Conservation (phyloP, 1,284 basidiomycete genomes). For the Ceratorhiza oryzae-sativae region DNA sequence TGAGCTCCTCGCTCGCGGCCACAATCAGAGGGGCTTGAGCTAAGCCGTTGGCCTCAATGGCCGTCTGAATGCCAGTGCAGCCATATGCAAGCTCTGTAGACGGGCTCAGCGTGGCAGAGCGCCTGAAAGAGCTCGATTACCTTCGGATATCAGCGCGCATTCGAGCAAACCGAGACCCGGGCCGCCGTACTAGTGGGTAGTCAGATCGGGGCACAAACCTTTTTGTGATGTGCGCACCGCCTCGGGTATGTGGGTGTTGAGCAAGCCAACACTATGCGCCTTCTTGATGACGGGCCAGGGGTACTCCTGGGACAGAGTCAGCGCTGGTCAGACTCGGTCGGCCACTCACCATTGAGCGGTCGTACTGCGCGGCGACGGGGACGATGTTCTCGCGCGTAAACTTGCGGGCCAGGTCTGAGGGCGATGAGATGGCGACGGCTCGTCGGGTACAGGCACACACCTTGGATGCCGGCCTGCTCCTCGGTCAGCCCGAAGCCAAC, state of each 20-base stretch:
- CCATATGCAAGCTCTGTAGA: constrained; percentile 58
- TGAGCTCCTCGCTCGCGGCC: constrained; percentile 57
- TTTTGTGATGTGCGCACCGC: constrained; percentile 49
- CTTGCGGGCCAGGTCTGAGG: constrained; percentile 55
- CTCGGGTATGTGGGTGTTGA: constrained; percentile 57
- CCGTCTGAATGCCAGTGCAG: constrained; percentile 61
- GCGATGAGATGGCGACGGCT: neutral
- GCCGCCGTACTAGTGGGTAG: constrained; percentile 55
- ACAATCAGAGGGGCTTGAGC: constrained; percentile 61
- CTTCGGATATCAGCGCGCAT: constrained; percentile 56
- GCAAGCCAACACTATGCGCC: constrained; percentile 55
- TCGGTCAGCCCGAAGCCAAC: constrained; percentile 49
- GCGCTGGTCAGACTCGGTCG: neutral
- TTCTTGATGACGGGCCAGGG: constrained; percentile 61
- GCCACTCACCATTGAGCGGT: constrained; percentile 53
- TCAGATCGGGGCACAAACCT: neutral
- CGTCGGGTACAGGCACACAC: constrained; percentile 34
- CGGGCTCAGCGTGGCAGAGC: constrained; percentile 5
- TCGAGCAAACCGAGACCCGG: constrained; percentile 57
- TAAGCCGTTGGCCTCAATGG: constrained; percentile 56
- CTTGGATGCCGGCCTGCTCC: constrained; percentile 51
- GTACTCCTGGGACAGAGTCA: constrained; percentile 50
- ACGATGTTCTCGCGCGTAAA: constrained; percentile 59
- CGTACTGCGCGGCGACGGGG: constrained; percentile 57
- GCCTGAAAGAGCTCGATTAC: constrained; percentile 24